Evolutionary conservation across 768 basidiomycete species (phyloP), one percentile per base, ranked within the genome.

Genomic region (Wakefieldia striispora): DNA sequence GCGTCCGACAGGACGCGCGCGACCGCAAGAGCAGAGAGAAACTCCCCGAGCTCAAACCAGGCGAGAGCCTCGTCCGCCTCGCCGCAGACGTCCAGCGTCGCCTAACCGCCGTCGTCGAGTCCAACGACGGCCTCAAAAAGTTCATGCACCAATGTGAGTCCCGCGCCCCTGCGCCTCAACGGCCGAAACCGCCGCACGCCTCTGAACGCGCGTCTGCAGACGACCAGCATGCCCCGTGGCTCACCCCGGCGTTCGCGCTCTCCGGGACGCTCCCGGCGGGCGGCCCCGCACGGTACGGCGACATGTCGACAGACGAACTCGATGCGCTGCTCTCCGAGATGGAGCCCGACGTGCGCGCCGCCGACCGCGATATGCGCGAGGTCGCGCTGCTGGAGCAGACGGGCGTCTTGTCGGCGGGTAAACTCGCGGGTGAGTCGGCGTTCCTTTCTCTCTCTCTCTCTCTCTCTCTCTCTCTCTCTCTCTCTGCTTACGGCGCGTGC

Each of bases 341-440:
- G 83, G 91, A 91, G 55, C 79, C 82, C 4, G 91, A 93, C 44
- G 82, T 92, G 43, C 88, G 90, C 26, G 79, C 82, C 27, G 90
- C 88, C 10, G 91, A 92, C 57, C 79, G 86, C 8, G 88, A 91
- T 57, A 80, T 91, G 76, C 79, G 78, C 33, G 90, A 91, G 61
- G 88, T 93, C 27, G 83, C 84, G 49, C 66, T 73, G 13, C 67
- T 91, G 40, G 83, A 87, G 57, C 77, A 77, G 59, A 86, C 81
- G 54, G 88, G 87, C 29, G 82, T 88, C 9, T 75, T 82, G 4
- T 79, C 79, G 6, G 85, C 88, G 0, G 89, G 90, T 4, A 86
- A 82, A 54, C 78, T 92, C 2, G 70, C 75, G 44, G 81, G 86
- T 86, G 45, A 59, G 20, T 19, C 27, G n/a, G n/a, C n/a, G n/a